Evolutionary conservation across 345 rosid genomes (phyloP).

Genomic region (Citrus unshiu): DNA sequence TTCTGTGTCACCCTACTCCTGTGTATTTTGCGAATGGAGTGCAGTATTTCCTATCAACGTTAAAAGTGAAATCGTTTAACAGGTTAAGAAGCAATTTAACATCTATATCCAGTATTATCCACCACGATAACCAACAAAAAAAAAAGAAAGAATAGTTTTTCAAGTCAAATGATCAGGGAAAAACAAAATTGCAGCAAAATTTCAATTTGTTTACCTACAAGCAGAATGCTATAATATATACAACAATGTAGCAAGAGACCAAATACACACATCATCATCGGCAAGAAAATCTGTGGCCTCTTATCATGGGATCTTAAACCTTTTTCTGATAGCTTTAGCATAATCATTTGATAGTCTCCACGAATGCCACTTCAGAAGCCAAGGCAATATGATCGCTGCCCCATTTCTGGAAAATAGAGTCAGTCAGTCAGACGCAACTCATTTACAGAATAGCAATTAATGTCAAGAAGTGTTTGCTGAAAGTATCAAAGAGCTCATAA

Average conservation of each 20-base stretch:
- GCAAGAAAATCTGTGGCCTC: not conserved
- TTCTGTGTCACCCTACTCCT: too few species aligned
- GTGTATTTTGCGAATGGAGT: too few species aligned
- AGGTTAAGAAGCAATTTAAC: too few species aligned
- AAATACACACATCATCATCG: not conserved
- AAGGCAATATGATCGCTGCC: constrained; percentile 94
- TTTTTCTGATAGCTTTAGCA: constrained; percentile 11
- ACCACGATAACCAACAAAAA: too few species aligned
- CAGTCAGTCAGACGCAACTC: not conserved
- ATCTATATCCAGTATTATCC: too few species aligned
- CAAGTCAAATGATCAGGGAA: too few species aligned
- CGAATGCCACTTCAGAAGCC: constrained; percentile 74
- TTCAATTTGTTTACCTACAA: not conserved
- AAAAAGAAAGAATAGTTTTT: too few species aligned
- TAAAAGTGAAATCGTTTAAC: too few species aligned
- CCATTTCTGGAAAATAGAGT: constrained; percentile 67
- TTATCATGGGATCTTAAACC: not conserved
- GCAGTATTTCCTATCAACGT: not conserved
- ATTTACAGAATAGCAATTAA: not conserved
- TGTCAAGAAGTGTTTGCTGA: not conserved
- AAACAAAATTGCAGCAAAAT: not conserved
- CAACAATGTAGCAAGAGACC: not conserved
- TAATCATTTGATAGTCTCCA: constrained; percentile 14
- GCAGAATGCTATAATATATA: not conserved
- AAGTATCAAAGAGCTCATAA: not conserved